phyloP scores from a whole-genome alignment of 2,329 filamentous ascomycete species.

The Claviceps africana region DNA sequence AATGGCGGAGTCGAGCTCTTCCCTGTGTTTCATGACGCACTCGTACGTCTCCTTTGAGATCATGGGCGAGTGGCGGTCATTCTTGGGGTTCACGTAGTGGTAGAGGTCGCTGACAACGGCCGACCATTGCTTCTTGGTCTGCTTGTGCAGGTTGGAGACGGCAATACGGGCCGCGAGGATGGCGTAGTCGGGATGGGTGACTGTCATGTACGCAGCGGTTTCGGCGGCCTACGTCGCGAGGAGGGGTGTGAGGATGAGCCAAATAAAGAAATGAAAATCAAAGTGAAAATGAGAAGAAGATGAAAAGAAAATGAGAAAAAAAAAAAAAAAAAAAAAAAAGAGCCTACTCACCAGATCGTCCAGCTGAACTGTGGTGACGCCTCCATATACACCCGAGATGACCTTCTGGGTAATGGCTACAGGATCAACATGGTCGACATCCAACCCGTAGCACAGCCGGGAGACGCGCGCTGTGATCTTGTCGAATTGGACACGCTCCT shows the following conservation, averaged over 20 bases:
- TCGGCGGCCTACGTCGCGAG: constrained; percentile 62
- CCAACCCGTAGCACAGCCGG: constrained; percentile 91
- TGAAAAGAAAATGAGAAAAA: background rate
- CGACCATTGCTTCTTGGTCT: constrained; percentile 99
- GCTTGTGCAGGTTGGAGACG: constrained; percentile 98
- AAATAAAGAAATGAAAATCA: background rate
- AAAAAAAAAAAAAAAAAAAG: background rate
- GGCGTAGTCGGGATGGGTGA: constrained; percentile 97
- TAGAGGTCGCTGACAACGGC: constrained; percentile 85
- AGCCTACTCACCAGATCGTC: constrained; percentile 72
- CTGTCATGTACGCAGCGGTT: constrained; percentile 98
- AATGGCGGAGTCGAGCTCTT: constrained; percentile 96
- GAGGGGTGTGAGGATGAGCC: too few species aligned
- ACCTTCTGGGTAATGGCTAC: constrained; percentile 98
- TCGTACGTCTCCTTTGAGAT: constrained; percentile 86
- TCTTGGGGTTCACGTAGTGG: constrained; percentile 93
- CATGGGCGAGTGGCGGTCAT: constrained; percentile 73
- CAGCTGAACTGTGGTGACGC: constrained; percentile 89
- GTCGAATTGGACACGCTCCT: constrained; percentile 99
- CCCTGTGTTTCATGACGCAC: constrained; percentile 86
- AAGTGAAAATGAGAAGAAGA: background rate
- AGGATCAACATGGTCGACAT: constrained; percentile 87
- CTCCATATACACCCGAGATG: constrained; percentile 97
- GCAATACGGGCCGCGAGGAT: constrained; percentile 96
- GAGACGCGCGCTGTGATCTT: constrained; percentile 99